These are phyloP conservation scores for Epichloe baconii DNA, from an alignment of 2,329 filamentous ascomycete species.

Conservation along the genomic window DNA sequence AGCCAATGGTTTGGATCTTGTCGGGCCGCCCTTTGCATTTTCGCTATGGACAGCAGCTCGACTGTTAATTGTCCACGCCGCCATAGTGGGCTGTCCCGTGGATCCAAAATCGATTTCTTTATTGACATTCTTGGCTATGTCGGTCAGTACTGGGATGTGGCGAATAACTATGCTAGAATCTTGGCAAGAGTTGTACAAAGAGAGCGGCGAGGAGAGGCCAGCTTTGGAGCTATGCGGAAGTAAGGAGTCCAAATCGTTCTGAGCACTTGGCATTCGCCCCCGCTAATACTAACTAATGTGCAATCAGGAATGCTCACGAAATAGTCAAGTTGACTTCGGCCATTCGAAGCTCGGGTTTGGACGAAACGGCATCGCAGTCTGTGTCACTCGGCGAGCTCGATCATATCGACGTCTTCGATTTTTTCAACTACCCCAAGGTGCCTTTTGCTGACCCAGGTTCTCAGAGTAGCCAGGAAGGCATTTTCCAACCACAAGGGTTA, in stretches of 20 bases:
- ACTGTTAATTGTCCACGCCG: slow-evolving; percentile 27
- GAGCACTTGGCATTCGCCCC: too few species aligned
- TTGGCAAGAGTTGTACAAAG: slow-evolving; percentile 25
- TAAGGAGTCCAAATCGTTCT: slow-evolving; percentile 9
- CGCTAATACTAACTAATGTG: not conserved
- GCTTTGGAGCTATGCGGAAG: slow-evolving; percentile 28
- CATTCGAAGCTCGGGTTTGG: slow-evolving; percentile 23
- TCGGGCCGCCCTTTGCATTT: slow-evolving; percentile 31
- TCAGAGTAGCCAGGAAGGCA: slow-evolving; percentile 12
- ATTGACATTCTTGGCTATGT: slow-evolving; percentile 28
- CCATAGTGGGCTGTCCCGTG: slow-evolving; percentile 22
- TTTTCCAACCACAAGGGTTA: slow-evolving; percentile 11
- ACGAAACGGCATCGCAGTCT: slow-evolving; percentile 25
- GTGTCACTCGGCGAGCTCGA: slow-evolving; percentile 28
- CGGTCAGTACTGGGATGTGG: slow-evolving; percentile 31
- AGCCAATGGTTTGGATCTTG: slow-evolving; percentile 27
- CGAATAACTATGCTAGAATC: slow-evolving; percentile 28
- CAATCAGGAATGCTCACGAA: slow-evolving; percentile 24
- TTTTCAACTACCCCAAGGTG: slow-evolving; percentile 31
- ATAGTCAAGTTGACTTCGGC: slow-evolving; percentile 24
- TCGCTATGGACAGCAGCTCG: slow-evolving; percentile 30
- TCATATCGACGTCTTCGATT: slow-evolving; percentile 31
- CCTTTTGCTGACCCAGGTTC: slow-evolving; percentile 7
- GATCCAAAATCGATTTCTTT: slow-evolving; percentile 29
- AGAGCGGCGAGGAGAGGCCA: slow-evolving; percentile 22